phyloP scores from a whole-genome alignment of 2,329 filamentous ascomycete species.

The Colletotrichum acutatum region DNA sequence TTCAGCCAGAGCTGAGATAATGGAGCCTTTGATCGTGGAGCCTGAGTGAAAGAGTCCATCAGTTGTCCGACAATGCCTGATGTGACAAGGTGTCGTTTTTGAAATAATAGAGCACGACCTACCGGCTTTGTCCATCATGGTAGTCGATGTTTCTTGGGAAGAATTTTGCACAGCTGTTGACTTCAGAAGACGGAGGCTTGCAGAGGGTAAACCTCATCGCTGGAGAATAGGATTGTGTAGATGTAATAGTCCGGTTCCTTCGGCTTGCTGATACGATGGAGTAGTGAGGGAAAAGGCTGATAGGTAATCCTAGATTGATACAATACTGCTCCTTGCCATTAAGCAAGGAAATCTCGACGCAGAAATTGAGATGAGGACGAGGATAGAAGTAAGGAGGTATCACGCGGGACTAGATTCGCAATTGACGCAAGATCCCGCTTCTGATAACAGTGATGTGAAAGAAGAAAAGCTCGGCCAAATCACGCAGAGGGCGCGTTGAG shows the following conservation, averaged over 20 bases:
- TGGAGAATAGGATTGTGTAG: background rate
- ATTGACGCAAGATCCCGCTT: background rate
- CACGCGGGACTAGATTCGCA: background rate
- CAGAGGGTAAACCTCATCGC: background rate
- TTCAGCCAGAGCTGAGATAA: background rate
- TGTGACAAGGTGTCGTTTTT: background rate
- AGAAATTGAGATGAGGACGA: background rate
- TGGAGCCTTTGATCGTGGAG: background rate
- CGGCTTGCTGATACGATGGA: background rate
- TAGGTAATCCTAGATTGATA: background rate
- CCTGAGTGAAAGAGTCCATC: background rate
- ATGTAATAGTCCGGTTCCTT: background rate
- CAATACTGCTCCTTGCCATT: background rate
- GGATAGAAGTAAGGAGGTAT: background rate
- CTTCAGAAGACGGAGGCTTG: background rate
- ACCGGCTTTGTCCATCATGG: background rate
- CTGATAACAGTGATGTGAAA: background rate
- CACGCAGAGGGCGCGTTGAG: background rate
- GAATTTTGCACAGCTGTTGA: background rate
- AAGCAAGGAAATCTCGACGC: background rate
- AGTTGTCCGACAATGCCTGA: background rate
- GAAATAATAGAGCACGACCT: background rate
- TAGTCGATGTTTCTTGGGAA: background rate
- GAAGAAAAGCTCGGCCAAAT: background rate
- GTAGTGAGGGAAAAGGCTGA: too few species aligned